A percentile compares a stretch with the other conserved stretches of the same genome.
phyloP scores from a whole-genome alignment of 139 green algal species.

The Yamagishiella unicocca region DNA sequence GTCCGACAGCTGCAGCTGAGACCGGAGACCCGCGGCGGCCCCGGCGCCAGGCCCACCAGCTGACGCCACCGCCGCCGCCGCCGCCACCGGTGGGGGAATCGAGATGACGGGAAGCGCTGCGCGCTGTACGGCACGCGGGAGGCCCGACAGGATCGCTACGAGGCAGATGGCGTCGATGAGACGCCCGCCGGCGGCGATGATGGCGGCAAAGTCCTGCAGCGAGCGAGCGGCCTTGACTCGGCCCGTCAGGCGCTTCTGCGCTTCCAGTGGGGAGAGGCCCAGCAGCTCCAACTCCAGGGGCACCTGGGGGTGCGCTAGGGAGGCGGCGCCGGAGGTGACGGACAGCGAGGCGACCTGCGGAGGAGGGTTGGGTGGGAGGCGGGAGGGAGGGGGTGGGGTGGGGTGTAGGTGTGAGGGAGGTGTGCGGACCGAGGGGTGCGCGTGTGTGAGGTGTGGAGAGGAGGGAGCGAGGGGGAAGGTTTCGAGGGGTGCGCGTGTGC shows the following conservation, averaged over 20 bases:
- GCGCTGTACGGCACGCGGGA: constrained; percentile 29
- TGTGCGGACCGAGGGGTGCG: not conserved
- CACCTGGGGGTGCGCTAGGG: not conserved
- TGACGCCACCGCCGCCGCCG: not conserved
- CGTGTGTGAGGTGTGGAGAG: not conserved
- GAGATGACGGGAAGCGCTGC: not conserved
- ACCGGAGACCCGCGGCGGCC: not conserved
- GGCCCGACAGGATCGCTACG: constrained; percentile 23
- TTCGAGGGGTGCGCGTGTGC: too few species aligned
- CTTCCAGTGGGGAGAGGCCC: constrained; percentile 35
- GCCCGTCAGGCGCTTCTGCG: constrained; percentile 36
- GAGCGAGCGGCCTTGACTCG: constrained; percentile 40
- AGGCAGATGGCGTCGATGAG: constrained; percentile 49
- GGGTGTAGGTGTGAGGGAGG: not conserved
- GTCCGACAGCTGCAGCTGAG: constrained; percentile 12
- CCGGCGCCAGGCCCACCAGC: not conserved
- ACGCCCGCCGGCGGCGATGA: constrained; percentile 26
- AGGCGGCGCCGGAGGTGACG: not conserved
- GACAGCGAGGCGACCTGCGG: constrained; percentile 6
- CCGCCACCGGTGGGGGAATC: not conserved
- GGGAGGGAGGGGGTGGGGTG: too few species aligned
- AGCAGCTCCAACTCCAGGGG: constrained; percentile 38
- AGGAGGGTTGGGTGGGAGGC: not conserved
- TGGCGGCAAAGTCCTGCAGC: constrained; percentile 23
- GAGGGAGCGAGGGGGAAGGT: not conserved